Conservation (phyloP, 257 asterid genomes). For the Thymus mandschuricus region DNA sequence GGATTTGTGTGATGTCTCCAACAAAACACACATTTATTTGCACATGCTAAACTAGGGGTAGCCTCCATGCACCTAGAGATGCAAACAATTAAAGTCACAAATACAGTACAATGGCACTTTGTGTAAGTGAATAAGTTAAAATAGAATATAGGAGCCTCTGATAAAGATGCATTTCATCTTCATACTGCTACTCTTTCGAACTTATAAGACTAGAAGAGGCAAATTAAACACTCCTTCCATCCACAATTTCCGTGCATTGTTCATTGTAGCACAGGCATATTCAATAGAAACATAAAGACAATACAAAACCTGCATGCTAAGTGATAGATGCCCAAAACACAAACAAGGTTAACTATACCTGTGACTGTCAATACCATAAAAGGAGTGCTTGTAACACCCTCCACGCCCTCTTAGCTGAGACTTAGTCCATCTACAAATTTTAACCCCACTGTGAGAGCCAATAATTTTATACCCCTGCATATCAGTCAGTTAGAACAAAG, state of each 20-base stretch:
- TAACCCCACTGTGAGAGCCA: constrained; percentile 98
- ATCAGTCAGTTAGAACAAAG: constrained; percentile 29
- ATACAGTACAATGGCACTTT: constrained; percentile 8
- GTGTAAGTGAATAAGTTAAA: background rate
- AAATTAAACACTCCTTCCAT: background rate
- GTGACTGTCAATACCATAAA: constrained; percentile 97
- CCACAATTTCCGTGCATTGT: too few relatives aligned
- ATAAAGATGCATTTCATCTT: constrained; percentile 7
- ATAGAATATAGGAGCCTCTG: background rate
- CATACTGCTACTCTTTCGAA: background rate
- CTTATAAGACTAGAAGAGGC: background rate
- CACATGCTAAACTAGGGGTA: constrained; percentile 99
- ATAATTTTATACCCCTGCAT: constrained; percentile 90
- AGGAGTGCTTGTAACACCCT: constrained; percentile 97
- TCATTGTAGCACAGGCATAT: too few relatives aligned
- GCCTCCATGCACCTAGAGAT: constrained; percentile 94
- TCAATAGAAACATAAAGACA: constrained; percentile 21
- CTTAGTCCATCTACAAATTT: constrained; percentile 98
- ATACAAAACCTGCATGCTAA: constrained; percentile 11
- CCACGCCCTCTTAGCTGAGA: constrained; percentile 99
- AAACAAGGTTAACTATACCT: constrained; percentile 53
- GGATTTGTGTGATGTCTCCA: constrained; percentile 99
- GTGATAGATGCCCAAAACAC: constrained; percentile 24
- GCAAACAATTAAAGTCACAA: too few relatives aligned
- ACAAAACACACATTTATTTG: constrained; percentile 96